phyloP scores from a whole-genome alignment of 345 rosid species.

The Eucalyptus marginata region DNA sequence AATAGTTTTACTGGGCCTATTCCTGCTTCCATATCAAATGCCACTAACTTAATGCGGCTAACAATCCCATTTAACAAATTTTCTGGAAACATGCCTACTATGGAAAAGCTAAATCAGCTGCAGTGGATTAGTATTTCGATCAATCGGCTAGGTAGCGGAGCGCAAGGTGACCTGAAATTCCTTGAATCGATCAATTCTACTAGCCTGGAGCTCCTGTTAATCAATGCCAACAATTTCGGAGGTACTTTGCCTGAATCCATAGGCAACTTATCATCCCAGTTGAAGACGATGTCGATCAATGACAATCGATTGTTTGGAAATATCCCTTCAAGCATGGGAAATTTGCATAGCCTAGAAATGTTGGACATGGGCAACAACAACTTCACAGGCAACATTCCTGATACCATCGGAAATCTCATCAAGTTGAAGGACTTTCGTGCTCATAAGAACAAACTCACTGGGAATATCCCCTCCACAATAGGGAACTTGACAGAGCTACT shows the following conservation, averaged over 20 bases:
- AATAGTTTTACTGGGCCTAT: not conserved
- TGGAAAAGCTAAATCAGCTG: not conserved
- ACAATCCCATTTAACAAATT: not conserved
- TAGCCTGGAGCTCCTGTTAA: not conserved
- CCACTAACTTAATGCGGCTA: not conserved
- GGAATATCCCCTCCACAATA: not conserved
- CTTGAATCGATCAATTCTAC: not conserved
- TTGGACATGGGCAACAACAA: not conserved
- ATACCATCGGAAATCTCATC: not conserved
- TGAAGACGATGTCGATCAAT: accelerated
- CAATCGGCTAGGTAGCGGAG: not conserved
- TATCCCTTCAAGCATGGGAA: not conserved
- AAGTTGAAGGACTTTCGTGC: not conserved
- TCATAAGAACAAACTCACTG: not conserved
- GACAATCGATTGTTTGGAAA: not conserved
- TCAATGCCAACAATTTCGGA: not conserved
- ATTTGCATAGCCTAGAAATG: not conserved
- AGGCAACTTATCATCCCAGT: not conserved
- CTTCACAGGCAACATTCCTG: not conserved
- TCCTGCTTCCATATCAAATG: not conserved
- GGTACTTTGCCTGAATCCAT: not conserved
- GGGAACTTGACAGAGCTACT: not conserved
- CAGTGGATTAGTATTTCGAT: accelerated
- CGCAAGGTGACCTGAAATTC: not conserved
- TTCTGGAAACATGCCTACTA: not conserved